Base-by-base conservation (phyloP, 1,284 basidiomycete genomes). In the Leccinum proximum region DNA sequence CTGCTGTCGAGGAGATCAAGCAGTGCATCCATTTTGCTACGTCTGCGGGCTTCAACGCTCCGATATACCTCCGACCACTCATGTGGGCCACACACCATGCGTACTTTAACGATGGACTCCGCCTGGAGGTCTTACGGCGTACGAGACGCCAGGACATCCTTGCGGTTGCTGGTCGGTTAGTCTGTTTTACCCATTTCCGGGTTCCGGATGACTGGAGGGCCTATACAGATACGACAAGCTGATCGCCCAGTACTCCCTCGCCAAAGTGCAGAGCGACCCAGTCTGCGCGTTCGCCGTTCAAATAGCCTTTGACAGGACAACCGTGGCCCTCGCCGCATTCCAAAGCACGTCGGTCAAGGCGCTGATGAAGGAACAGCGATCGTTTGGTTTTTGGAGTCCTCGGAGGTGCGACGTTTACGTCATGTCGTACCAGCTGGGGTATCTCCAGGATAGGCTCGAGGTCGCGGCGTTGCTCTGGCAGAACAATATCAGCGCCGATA, bases 371-470 rank as follows among this genome's bases (percentile, higher is more conserved):
- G 91, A 94, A 72, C 84, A 89, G 66, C 85, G 87, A 16, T 93
- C 92, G 1, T 94, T 94, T 67, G 93, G 93, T 0, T 91, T 87
- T 68, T 95, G 91, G 89, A 92, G 91, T 74, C 92, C 93, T 18
- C 84, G 92, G 13, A 82, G 93, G 50, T 95, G 93, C 69, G 93
- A 93, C 68, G 92, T 93, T 14, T 94, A 93, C 68, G 81, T 96
- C 14, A 87, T 93, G 16, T 91, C 91, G 0, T 92, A 91, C 68
- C 87, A 91, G 63, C 81, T 87, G 1, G 92, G 92, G 11, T 83
- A 88, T 70, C 77, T 95, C 33, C 83, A 87, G 66, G 91, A 93
- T 60, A 83, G 93, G 37, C 81, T 95, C 22, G 91, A 95, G 71
- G 82, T 94, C 14, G 89, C 87, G 8, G 80, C 89, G 3, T 83